phyloP scores from a whole-genome alignment of 345 rosid species.

The Dovyalis caffra region DNA sequence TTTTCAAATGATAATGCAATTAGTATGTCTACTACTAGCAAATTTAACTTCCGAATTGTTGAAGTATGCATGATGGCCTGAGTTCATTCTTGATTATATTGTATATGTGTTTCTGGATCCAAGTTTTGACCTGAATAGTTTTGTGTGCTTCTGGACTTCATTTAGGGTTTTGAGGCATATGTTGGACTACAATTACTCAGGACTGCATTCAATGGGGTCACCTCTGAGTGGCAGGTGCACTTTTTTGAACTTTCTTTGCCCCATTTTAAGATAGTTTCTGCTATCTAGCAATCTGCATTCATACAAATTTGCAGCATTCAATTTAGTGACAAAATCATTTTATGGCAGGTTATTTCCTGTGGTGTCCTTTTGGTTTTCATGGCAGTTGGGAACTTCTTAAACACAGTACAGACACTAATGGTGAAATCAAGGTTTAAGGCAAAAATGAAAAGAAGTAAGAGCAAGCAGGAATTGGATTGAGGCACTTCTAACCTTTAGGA shows the following conservation, averaged over 20 bases:
- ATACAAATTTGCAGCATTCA: background rate
- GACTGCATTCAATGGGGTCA: constrained; percentile 69
- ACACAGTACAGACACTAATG: constrained; percentile 79
- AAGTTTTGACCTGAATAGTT: background rate
- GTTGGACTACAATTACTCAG: constrained; percentile 80
- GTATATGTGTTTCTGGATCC: background rate
- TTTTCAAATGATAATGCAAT: background rate
- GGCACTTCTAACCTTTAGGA: constrained; percentile 9
- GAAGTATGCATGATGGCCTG: background rate
- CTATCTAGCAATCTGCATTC: background rate
- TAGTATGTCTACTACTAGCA: background rate
- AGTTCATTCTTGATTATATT: background rate
- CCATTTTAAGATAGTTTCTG: background rate
- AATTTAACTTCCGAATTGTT: background rate
- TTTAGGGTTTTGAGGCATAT: constrained; percentile 91
- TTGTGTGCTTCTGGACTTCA: constrained; percentile 19
- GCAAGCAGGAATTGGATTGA: constrained; percentile 68
- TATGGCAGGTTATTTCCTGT: constrained; percentile 72
- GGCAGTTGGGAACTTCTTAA: constrained; percentile 90
- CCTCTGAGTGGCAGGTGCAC: constrained; percentile 89
- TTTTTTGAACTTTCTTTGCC: background rate
- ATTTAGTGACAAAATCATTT: constrained; percentile 7
- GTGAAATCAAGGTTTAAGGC: constrained; percentile 90
- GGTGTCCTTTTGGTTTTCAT: constrained; percentile 82
- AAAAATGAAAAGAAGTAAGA: constrained; percentile 90